Percentiles rank a stretch among this genome's conserved stretches.
These are phyloP conservation scores for Suillus subalutaceus DNA, from an alignment of 768 basidiomycete genomes.

Conservation along the genomic window DNA sequence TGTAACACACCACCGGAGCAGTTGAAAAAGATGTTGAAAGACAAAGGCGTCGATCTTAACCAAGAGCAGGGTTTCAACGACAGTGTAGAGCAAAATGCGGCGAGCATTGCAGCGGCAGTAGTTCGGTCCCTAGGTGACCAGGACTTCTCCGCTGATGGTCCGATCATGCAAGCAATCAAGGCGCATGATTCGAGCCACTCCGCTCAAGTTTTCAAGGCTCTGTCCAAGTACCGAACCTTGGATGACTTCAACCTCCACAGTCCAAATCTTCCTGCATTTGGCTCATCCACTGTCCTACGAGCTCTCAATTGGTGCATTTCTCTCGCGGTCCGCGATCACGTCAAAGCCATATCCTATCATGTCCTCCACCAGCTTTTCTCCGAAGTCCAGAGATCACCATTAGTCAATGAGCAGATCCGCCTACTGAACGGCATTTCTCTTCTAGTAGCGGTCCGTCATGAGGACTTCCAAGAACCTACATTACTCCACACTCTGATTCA, in stretches of 20 bases:
- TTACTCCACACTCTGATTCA: constrained; percentile 72
- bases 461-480: constrained; percentile 56
- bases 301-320: constrained; percentile 63
- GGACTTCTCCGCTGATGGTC: constrained; percentile 55
- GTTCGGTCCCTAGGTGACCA: constrained; percentile 70
- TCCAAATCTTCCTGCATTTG: constrained; percentile 68
- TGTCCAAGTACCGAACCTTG: constrained; percentile 55
- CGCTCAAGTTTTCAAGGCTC: constrained; percentile 46
- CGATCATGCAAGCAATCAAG: constrained; percentile 51
- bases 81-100: constrained; percentile 47
- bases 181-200: constrained; percentile 36
- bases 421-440: constrained; percentile 72
- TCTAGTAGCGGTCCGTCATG: constrained; percentile 65
- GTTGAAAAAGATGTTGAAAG: constrained; percentile 40
- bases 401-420: constrained; percentile 85
- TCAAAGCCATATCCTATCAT: constrained; percentile 72
- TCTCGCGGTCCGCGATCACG: constrained; percentile 43
- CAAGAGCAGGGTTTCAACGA: constrained; percentile 37
- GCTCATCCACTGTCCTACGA: constrained; percentile 50
- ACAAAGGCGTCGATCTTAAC: constrained; percentile 33
- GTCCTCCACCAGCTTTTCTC: constrained; percentile 74
- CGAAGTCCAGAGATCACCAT: constrained; percentile 61
- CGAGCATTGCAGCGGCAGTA: constrained; percentile 59
- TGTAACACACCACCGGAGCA: constrained; percentile 25
- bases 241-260: constrained; percentile 55